A percentile compares a stretch with the other conserved stretches of the same genome.
Evolutionary conservation across 2,329 filamentous ascomycete genomes (phyloP).

Genomic region (Scedosporium aurantiacum): DNA sequence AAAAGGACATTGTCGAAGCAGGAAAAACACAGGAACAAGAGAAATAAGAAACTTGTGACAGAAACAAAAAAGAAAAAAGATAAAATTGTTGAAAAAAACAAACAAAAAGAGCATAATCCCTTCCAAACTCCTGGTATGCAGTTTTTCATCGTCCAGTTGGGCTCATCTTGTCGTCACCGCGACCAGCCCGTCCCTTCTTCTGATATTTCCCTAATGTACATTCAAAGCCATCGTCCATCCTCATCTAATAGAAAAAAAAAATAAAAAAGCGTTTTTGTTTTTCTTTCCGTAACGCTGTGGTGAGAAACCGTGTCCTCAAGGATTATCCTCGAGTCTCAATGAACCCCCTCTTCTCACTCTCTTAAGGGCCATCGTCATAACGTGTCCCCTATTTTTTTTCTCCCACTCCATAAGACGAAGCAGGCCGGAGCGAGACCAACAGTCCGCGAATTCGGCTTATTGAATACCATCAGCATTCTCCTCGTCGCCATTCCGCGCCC

Average conservation of each 20-base stretch:
- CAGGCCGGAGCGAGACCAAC: not conserved
- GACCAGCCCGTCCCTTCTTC: not conserved
- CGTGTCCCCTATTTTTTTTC: not conserved
- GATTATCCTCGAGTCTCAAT: not conserved
- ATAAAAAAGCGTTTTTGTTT: not conserved
- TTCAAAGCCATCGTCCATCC: not conserved
- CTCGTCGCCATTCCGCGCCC: conserved; percentile 19
- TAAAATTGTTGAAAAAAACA: not conserved
- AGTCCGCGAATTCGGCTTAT: not conserved
- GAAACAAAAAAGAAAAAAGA: not conserved
- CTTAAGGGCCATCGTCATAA: not conserved
- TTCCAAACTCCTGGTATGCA: conserved; percentile 5
- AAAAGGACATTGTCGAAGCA: not conserved
- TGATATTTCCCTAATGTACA: conserved; percentile 5
- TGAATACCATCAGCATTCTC: not conserved
- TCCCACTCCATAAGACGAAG: not conserved
- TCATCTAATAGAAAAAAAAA: not conserved
- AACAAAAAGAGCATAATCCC: not conserved
- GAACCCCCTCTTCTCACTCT: not conserved
- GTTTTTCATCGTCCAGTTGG: conserved; percentile 1
- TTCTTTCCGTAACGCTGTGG: not conserved
- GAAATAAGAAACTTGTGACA: not conserved
- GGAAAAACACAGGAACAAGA: not conserved
- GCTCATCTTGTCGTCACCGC: not conserved
- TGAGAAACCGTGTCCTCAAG: too few species aligned